Evolutionary conservation across 2,329 filamentous ascomycete species (phyloP).

Genomic region (Neofusicoccum cordaticola): DNA sequence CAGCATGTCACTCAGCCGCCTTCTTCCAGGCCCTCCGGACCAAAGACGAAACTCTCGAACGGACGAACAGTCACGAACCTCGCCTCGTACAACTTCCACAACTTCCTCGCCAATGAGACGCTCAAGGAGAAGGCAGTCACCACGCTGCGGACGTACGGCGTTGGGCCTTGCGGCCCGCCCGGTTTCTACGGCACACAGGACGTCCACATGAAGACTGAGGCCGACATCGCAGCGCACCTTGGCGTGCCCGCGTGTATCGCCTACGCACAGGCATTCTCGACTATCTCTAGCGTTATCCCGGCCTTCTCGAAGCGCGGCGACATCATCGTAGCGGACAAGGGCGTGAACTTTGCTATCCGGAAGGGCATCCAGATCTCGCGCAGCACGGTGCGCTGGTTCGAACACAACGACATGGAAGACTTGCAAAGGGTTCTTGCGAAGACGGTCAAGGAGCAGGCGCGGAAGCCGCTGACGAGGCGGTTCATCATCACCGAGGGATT

Average conservation of each 20-base stretch:
- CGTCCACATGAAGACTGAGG: slow-evolving; percentile 95
- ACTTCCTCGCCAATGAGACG: slow-evolving; percentile 87
- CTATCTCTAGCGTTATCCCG: slow-evolving; percentile 94
- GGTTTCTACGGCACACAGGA: slow-evolving; percentile 99
- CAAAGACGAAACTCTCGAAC: slow-evolving; percentile 82
- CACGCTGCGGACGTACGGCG: slow-evolving; percentile 90
- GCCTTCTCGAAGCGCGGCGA: slow-evolving; percentile 96
- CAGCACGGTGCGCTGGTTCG: slow-evolving; percentile 88
- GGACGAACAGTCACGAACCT: slow-evolving; percentile 91
- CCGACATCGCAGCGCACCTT: slow-evolving; percentile 85
- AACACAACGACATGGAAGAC: slow-evolving; percentile 95
- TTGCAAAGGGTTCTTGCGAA: slow-evolving; percentile 80
- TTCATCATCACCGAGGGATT: slow-evolving; percentile 96
- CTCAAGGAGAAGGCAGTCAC: slow-evolving; percentile 95
- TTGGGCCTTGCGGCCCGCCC: slow-evolving; percentile 92
- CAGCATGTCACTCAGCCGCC: neutral
- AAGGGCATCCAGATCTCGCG: slow-evolving; percentile 92
- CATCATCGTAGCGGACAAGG: slow-evolving; percentile 92
- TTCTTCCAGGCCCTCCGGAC: slow-evolving; percentile 70
- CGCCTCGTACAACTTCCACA: slow-evolving; percentile 95
- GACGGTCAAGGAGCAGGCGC: slow-evolving; percentile 81
- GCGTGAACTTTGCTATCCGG: slow-evolving; percentile 88
- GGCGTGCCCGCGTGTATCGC: slow-evolving; percentile 88
- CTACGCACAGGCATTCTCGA: slow-evolving; percentile 94
- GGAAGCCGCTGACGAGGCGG: slow-evolving; percentile 82